Base-by-base conservation (phyloP, 306 rosid genomes). In the Styphnolobium japonicum region DNA sequence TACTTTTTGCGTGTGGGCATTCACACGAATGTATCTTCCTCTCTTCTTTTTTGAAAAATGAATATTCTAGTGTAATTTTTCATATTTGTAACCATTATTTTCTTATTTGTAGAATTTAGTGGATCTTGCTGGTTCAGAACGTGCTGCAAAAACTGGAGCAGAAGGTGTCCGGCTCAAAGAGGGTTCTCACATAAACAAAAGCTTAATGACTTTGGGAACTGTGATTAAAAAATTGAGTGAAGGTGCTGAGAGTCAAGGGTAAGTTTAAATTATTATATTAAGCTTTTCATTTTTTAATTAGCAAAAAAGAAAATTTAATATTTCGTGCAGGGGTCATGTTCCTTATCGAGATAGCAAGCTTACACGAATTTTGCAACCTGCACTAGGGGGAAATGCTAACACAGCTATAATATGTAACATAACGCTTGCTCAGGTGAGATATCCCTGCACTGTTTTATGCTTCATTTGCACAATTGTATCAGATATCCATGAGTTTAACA, bases 231-330 rank as follows among this genome's bases (percentile, higher is more conserved):
- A 95, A 60, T 84, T 95, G 78, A 95, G 98, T 78, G 98, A 95
- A 93, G 97, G 97, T 62, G 97, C 93, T 74, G 98, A 95, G 77
- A 93, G 98, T 84, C 98, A 95, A 83, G 98, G 98, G 98, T 95
- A 87, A 40, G 97, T 78, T 64, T 76, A 40, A 65, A 52, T 76
- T 27, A 29, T 81, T 69, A 43, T 56, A 36, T 63, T 10, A 77
- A 67, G 25, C 12, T 71, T 58, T 60, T 60, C 40, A 39, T 51
- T n/a, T 82, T 78, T 82, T 36, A 31, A 34, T 52, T 25, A 73
- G 58, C 27, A 39, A 56, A 71, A 57, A 39, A 11, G 49, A 23
- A 80, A 82, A n/a, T 60, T 11, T 36, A 71, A 64, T 81, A 73
- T 74, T 55, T 77, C 33, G 39, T 86, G 88, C 87, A 95, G 98